A percentile compares a stretch with the other conserved stretches of the same genome.
Evolutionary conservation across 192 early-diverging fungal species (phyloP).

Genomic region (Haplosporangium gracile): DNA sequence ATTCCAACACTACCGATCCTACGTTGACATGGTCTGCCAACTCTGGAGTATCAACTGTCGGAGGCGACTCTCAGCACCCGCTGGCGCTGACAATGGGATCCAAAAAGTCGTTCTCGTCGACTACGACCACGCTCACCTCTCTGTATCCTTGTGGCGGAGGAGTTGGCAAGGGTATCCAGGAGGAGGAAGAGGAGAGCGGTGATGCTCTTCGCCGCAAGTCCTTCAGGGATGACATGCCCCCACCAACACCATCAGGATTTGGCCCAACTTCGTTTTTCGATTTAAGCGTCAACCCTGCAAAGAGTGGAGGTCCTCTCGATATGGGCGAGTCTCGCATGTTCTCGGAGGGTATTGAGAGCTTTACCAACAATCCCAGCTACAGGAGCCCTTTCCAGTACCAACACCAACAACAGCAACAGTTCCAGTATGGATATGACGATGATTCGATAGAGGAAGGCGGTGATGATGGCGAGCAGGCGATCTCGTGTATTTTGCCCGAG

Average conservation of each 20-base stretch:
- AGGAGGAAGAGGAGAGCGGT: constrained; percentile 22
- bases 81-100: constrained; percentile 2
- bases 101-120: constrained; percentile 24
- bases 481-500: constrained; percentile 69
- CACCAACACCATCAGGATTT: constrained; percentile 3
- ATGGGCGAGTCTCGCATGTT: constrained; percentile 29
- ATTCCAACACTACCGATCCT: constrained; percentile 24
- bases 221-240: constrained; percentile 5
- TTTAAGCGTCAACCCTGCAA: neutral
- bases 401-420: constrained; percentile 18
- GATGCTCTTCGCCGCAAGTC: neutral
- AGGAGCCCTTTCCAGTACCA: constrained; percentile 1
- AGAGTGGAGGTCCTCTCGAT: neutral
- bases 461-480: constrained; percentile 49
- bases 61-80: constrained; percentile 1
- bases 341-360: constrained; percentile 38
- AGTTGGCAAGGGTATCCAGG: constrained; percentile 22
- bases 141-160: neutral
- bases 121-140: constrained; percentile 4
- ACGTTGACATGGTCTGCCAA: constrained; percentile 28
- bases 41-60: constrained; percentile 12
- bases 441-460: constrained; percentile 16
- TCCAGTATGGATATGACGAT: constrained; percentile 12
- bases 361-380: constrained; percentile 22
- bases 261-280: neutral